Percentiles rank a stretch among this genome's conserved stretches.
phyloP scores from a whole-genome alignment of 495 filamentous ascomycete genomes.

The Penicillium psychrofluorescens region DNA sequence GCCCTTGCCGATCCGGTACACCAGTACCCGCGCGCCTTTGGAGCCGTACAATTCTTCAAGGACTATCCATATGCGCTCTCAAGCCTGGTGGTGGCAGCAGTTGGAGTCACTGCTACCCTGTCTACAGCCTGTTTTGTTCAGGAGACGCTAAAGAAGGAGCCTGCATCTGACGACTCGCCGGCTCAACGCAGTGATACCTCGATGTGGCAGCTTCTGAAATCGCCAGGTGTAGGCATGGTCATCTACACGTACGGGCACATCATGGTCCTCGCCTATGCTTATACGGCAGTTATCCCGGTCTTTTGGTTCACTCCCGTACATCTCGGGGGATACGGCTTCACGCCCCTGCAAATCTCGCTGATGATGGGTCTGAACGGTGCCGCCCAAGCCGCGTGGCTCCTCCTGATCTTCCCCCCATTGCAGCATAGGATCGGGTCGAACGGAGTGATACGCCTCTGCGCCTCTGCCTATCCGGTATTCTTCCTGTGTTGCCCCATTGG shows the following conservation, averaged over 20 bases:
- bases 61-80: slow-evolving; percentile 59
- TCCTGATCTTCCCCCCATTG: slow-evolving; percentile 55
- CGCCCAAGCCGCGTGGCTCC: slow-evolving; percentile 57
- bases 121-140: slow-evolving; percentile 44
- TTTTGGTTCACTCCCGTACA: slow-evolving; percentile 51
- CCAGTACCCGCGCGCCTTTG: slow-evolving; percentile 51
- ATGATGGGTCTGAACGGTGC: slow-evolving; percentile 52
- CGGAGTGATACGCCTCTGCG: slow-evolving; percentile 47
- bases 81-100: slow-evolving; percentile 41
- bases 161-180: slow-evolving; percentile 1
- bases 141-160: slow-evolving; percentile 41
- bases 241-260: slow-evolving; percentile 52
- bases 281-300: slow-evolving; percentile 53
- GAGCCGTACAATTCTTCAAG: slow-evolving; percentile 45
- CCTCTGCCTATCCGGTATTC: slow-evolving; percentile 50
- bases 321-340: slow-evolving; percentile 57
- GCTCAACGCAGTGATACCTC: slow-evolving; percentile 21
- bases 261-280: slow-evolving; percentile 56
- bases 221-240: slow-evolving; percentile 55
- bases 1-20: slow-evolving; percentile 52
- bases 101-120: slow-evolving; percentile 44
- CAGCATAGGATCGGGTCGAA: slow-evolving; percentile 54
- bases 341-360: slow-evolving; percentile 48
- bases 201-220: slow-evolving; percentile 47
- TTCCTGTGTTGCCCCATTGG: slow-evolving; percentile 41